A percentile compares a stretch with the other conserved stretches of the same genome.
Evolutionary conservation across 768 basidiomycete genomes (phyloP).

Genomic region (Zangia roseola): DNA sequence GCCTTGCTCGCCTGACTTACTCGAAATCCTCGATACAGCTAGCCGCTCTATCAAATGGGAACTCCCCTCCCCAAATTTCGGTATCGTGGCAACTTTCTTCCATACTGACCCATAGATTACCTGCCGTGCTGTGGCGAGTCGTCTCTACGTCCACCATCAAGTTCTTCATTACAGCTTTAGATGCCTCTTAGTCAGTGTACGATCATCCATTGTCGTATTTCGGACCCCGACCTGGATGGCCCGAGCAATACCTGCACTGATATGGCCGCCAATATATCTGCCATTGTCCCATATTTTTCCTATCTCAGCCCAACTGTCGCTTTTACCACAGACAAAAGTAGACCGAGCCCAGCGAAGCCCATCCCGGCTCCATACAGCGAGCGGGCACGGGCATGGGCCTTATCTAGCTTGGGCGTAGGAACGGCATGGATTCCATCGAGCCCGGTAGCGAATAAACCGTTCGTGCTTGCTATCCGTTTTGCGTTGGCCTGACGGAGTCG

Average conservation of each 20-base stretch:
- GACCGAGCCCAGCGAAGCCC: constrained; percentile 63
- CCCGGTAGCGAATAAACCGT: constrained; percentile 46
- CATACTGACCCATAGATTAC: constrained; percentile 52
- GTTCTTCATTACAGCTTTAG: constrained; percentile 75
- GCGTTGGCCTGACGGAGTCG: constrained; percentile 54
- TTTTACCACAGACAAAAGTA: constrained; percentile 59
- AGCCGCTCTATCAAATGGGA: constrained; percentile 70
- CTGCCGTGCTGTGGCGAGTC: constrained; percentile 52
- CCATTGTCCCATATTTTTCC: constrained; percentile 59
- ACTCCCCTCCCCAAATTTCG: constrained; percentile 66
- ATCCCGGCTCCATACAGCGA: constrained; percentile 76
- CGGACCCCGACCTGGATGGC: constrained; percentile 58
- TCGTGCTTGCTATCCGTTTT: constrained; percentile 36
- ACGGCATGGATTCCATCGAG: constrained; percentile 38
- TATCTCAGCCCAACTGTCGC: constrained; percentile 63
- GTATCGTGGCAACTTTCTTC: constrained; percentile 57
- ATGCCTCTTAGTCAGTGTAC: constrained; percentile 10
- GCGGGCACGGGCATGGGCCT: constrained; percentile 56
- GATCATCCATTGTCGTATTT: background rate
- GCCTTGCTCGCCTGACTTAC: no score
- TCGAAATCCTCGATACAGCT: constrained; percentile 45
- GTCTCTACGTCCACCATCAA: constrained; percentile 51
- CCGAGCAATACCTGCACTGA: constrained; percentile 78
- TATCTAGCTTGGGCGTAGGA: constrained; percentile 54
- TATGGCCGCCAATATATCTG: constrained; percentile 55